Conservation (phyloP, 768 basidiomycete species). For the Lentinula guzmanii region DNA sequence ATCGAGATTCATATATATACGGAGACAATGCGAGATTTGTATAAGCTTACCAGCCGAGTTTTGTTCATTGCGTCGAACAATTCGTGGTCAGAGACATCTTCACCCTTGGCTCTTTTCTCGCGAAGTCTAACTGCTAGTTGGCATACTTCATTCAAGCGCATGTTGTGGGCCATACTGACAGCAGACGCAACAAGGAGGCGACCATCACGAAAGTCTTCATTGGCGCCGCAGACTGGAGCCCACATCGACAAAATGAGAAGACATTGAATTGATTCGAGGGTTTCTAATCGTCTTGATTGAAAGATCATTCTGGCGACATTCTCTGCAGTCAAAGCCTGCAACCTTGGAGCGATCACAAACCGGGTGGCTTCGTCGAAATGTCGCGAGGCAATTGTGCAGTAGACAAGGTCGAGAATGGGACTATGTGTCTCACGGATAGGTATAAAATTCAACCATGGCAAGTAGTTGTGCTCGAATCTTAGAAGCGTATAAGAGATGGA, state of each 20-base stretch:
- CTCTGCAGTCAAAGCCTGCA: conserved; percentile 33
- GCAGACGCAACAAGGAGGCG: conserved; percentile 15
- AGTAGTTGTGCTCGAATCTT: conserved; percentile 35
- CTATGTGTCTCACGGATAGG: conserved; percentile 20
- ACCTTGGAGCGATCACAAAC: conserved; percentile 23
- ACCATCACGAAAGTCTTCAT: not conserved
- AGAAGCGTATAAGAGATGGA: not conserved
- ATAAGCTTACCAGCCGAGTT: conserved; percentile 28
- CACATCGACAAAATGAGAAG: conserved; percentile 33
- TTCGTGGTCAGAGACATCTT: conserved; percentile 16
- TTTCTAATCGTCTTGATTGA: conserved; percentile 25
- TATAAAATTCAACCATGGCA: conserved; percentile 35
- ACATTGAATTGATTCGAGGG: conserved; percentile 32
- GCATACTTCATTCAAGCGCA: conserved; percentile 31
- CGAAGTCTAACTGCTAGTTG: conserved; percentile 21
- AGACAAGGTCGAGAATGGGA: conserved; percentile 29
- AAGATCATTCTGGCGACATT: conserved; percentile 31
- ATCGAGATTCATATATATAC: conserved; percentile 5
- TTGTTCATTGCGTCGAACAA: conserved; percentile 25
- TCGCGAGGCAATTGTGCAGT: conserved; percentile 35
- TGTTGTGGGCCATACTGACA: conserved; percentile 37
- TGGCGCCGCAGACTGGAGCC: conserved; percentile 25
- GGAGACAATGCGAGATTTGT: not conserved
- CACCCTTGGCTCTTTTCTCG: conserved; percentile 14
- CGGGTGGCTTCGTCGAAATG: conserved; percentile 28